Evolutionary conservation across 257 asterid species (phyloP).

Genomic region (Apocynum venetum): DNA sequence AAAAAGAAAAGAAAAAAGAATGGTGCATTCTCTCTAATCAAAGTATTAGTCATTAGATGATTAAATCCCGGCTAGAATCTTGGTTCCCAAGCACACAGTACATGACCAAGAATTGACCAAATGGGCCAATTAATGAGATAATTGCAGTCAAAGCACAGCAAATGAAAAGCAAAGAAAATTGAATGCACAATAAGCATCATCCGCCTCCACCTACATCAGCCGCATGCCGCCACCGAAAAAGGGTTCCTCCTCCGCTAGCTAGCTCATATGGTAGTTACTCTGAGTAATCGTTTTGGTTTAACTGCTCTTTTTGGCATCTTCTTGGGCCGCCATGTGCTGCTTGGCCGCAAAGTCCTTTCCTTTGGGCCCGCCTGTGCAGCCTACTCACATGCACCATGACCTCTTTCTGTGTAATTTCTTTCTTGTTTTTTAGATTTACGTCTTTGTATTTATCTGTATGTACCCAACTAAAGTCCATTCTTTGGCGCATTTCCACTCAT

Average conservation of each 20-base stretch:
- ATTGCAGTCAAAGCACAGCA: not conserved
- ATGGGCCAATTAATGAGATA: not conserved
- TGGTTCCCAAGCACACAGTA: constrained; percentile 1
- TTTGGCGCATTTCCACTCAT: too few relatives aligned
- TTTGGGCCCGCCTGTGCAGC: constrained; percentile 41
- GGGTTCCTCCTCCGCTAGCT: not conserved
- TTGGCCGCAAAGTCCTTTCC: constrained; percentile 37
- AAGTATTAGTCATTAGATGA: constrained; percentile 18
- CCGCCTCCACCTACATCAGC: not conserved
- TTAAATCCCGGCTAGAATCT: constrained; percentile 36
- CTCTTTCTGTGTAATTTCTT: constrained; percentile 23
- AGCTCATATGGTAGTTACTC: not conserved
- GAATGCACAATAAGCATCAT: not conserved
- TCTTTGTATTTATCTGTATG: not conserved
- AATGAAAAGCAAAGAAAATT: not conserved
- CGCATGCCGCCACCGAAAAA: not conserved
- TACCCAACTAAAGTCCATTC: too few relatives aligned
- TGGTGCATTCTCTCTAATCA: constrained; percentile 11
- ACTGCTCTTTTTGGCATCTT: constrained; percentile 15
- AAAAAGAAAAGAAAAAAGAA: not conserved
- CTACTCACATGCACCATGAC: constrained; percentile 40
- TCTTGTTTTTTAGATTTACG: not conserved
- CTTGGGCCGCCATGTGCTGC: constrained; percentile 37
- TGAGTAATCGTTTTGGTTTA: constrained; percentile 1
- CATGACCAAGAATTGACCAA: not conserved